Base-by-base conservation (phyloP, 768 basidiomycete genomes). In the Galerina sulciceps region DNA sequence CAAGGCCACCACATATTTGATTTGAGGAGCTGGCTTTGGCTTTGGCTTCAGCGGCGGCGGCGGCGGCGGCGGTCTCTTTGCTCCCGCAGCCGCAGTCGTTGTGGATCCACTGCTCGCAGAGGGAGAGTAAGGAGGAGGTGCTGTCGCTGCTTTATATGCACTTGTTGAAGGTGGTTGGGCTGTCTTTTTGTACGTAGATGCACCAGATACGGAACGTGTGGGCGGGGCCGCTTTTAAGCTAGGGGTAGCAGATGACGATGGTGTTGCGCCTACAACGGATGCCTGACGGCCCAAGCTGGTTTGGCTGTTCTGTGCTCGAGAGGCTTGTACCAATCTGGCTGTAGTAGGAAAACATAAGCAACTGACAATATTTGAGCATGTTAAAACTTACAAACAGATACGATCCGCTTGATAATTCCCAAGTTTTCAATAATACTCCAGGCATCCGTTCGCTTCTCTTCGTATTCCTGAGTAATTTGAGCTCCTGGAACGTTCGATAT, bases 11-110 rank as follows among this genome's bases (percentile, higher is more conserved):
- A 95, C 94, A 67, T 94, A 94, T 71, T 88, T 84, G 3, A 81
- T 75, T 50, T 77, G 77, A 1, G 85, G 85, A 31, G 80, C 78
- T 8, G 82, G 79, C 71, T 90, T 92, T 5, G 93, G 93, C 70
- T 94, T 96, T 1, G 93, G 86, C 75, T 94, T 96, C 66, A 95
- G 69, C 2, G 94, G 90, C 8, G 96, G 96, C 0, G 96, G 96
- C 0, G 96, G 96, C 0, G 96, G 95, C 0, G 96, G 92, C 0
- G 90, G 86, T 67, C 89, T 85, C 75, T 90, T 93, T 38, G 83
- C 78, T 1, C 81, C 80, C 36, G 79, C 76, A 6, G 75, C 69
- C 17, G 74, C 72, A 36, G 76, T 54, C 26, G 67, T 67, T 6
- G 65, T 55, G 10, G 64, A 58, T 4, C 54, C 54, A 38, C 38